These are phyloP conservation scores for Datura wrightii DNA, from an alignment of 257 asterid genomes.

Conservation along the genomic window DNA sequence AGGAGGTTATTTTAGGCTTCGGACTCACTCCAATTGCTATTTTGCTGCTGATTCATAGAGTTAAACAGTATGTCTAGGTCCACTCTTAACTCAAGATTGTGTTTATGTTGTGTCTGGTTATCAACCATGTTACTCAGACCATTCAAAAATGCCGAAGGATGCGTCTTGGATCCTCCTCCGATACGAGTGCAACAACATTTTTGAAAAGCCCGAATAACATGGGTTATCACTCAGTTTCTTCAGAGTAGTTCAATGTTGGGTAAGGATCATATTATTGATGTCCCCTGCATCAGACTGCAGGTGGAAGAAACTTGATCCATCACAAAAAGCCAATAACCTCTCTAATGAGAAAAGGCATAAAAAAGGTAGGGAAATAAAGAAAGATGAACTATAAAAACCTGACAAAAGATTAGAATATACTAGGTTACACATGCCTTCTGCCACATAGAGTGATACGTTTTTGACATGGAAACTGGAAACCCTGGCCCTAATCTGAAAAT, in stretches of 20 bases:
- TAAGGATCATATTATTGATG: neutral
- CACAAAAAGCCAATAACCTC: neutral
- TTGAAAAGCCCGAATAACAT: neutral
- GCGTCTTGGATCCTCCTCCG: neutral
- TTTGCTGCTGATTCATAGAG: too few species aligned
- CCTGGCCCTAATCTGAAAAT: slow-evolving; percentile 49
- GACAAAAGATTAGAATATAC: slow-evolving; percentile 17
- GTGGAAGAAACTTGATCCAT: slow-evolving; percentile 9
- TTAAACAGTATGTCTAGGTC: too few species aligned
- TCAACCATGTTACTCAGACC: neutral
- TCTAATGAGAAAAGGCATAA: neutral
- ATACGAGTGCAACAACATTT: neutral
- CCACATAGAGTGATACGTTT: neutral
- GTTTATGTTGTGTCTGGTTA: too few species aligned
- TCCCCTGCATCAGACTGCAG: neutral
- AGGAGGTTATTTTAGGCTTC: too few species aligned
- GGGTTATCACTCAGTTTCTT: neutral
- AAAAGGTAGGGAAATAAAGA: neutral
- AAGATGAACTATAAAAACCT: neutral
- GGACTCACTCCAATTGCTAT: too few species aligned
- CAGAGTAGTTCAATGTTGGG: neutral
- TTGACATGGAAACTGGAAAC: slow-evolving; percentile 13
- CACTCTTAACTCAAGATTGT: too few species aligned
- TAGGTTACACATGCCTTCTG: slow-evolving; percentile 2
- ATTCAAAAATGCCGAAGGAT: neutral